Conservation (phyloP, 2,329 filamentous ascomycete species). For the Xylogone sp. region DNA sequence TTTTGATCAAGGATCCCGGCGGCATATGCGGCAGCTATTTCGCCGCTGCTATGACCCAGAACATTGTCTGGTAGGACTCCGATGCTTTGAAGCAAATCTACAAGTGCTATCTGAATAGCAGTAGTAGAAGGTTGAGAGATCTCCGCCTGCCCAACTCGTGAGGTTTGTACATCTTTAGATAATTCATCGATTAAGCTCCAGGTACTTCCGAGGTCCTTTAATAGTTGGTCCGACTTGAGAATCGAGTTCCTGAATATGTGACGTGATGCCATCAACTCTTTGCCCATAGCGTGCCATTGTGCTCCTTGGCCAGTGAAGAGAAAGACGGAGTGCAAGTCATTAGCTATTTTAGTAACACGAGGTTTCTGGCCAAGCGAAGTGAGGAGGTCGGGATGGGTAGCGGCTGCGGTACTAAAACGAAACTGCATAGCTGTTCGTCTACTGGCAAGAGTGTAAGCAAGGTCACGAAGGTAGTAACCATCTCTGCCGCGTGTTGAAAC, state of each 20-base stretch:
- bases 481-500: neutral
- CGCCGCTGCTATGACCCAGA: conserved; percentile 43
- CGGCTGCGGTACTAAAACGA: conserved; percentile 4
- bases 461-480: neutral
- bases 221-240: conserved; percentile 1
- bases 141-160: conserved; percentile 19
- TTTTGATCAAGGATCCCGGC: conserved; percentile 27
- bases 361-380: conserved; percentile 1
- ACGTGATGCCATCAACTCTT: conserved; percentile 12
- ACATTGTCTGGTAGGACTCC: conserved; percentile 34
- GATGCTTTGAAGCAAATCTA: conserved; percentile 38
- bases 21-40: conserved; percentile 44
- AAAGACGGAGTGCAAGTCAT: conserved; percentile 1
- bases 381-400: conserved; percentile 2
- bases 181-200: conserved; percentile 18
- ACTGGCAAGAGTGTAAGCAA: conserved; percentile 7
- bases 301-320: conserved; percentile 22
- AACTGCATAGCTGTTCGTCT: conserved; percentile 6
- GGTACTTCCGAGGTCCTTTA: conserved; percentile 9
- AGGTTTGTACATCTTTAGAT: conserved; percentile 14
- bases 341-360: conserved; percentile 1
- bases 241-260: conserved; percentile 3
- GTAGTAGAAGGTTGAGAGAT: conserved; percentile 39
- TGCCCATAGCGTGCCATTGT: conserved; percentile 19
- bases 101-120: conserved; percentile 42